Percentiles rank a stretch among this genome's conserved stretches.
Conservation (phyloP, 257 asterid genomes). For the Nemophila menziesii region DNA sequence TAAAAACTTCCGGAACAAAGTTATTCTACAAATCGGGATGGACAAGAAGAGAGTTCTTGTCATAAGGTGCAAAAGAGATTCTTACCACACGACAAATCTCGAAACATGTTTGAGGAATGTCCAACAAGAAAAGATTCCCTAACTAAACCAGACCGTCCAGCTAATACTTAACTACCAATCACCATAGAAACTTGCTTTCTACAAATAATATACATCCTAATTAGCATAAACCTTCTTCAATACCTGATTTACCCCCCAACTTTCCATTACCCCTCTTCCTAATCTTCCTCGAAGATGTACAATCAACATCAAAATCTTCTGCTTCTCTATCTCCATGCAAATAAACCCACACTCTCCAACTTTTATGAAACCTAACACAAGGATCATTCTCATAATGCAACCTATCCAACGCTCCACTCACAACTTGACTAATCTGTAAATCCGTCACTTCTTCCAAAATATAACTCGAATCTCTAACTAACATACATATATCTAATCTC, state of each 20-base stretch:
- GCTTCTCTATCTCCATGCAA: constrained; percentile 16
- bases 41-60: too few species aligned
- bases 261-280: background rate
- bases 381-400: constrained; percentile 20
- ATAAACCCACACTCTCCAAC: constrained; percentile 14
- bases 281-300: constrained; percentile 4
- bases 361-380: constrained; percentile 9
- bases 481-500: constrained; percentile 15
- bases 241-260: background rate
- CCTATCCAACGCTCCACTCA: constrained; percentile 23
- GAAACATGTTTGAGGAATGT: too few species aligned
- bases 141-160: too few species aligned
- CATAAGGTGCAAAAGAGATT: too few species aligned
- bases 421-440: constrained; percentile 4
- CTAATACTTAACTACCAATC: too few species aligned
- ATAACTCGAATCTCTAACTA: constrained; percentile 20
- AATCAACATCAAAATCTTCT: constrained; percentile 12
- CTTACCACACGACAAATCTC: too few species aligned
- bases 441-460: constrained; percentile 11
- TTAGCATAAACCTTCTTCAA: background rate
- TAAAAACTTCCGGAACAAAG: too few species aligned
- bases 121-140: too few species aligned
- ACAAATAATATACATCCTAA: too few species aligned
- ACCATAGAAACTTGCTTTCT: too few species aligned
- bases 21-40: too few species aligned